These are phyloP conservation scores for Ustilago bromivora DNA, from an alignment of 1,284 basidiomycete genomes.

Conservation along the genomic window DNA sequence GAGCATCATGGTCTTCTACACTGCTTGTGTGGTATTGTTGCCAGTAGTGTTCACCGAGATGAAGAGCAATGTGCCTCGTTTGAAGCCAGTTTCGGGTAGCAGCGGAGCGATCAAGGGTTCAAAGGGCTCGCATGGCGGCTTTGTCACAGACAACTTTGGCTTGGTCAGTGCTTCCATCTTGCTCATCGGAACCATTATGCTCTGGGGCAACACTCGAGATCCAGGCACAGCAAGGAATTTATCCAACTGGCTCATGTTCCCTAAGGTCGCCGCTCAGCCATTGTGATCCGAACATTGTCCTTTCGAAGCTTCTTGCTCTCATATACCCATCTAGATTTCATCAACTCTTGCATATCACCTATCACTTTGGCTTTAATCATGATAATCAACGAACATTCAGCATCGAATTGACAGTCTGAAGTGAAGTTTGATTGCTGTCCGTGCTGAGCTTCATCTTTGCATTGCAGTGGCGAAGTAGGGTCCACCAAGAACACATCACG, in stretches of 20 bases:
- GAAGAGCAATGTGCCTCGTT: slow-evolving; percentile 49
- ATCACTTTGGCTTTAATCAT: not conserved
- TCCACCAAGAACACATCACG: not conserved
- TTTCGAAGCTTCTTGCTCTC: not conserved
- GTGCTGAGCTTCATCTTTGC: not conserved
- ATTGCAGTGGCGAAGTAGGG: not conserved
- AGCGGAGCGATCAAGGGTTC: not conserved
- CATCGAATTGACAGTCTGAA: not conserved
- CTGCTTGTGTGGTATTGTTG: slow-evolving; percentile 66
- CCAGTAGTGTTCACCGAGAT: slow-evolving; percentile 68
- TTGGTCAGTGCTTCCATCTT: slow-evolving; percentile 39
- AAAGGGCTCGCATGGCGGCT: slow-evolving; percentile 13
- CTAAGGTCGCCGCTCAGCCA: slow-evolving; percentile 31
- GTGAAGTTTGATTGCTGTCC: not conserved
- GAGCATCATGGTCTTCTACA: slow-evolving; percentile 61
- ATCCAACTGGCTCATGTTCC: slow-evolving; percentile 47
- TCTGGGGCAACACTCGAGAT: slow-evolving; percentile 44
- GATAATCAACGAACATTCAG: slow-evolving; percentile 1
- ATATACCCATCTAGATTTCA: slow-evolving; percentile 20
- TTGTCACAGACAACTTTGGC: slow-evolving; percentile 44
- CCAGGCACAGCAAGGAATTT: slow-evolving; percentile 36
- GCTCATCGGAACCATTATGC: slow-evolving; percentile 39
- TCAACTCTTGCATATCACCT: not conserved
- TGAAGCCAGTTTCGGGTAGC: slow-evolving; percentile 7
- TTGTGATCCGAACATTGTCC: not conserved